phyloP scores from a whole-genome alignment of 2,329 filamentous ascomycete genomes.

The Myriangium duriaei region DNA sequence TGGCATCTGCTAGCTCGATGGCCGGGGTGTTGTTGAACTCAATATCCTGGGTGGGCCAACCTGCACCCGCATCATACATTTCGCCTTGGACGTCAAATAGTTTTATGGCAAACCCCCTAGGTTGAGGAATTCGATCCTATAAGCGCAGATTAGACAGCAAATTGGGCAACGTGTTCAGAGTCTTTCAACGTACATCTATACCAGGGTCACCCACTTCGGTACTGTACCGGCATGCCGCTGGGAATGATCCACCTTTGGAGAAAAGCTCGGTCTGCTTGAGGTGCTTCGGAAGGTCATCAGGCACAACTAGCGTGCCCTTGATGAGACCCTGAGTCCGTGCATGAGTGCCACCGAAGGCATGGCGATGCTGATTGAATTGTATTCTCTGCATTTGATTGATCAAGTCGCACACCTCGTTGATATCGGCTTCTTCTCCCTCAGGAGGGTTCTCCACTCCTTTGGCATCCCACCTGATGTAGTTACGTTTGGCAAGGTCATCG shows the following conservation, averaged over 20 bases:
- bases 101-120: slow-evolving; percentile 38
- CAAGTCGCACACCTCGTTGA: slow-evolving; percentile 32
- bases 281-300: slow-evolving; percentile 30
- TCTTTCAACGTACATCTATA: slow-evolving; percentile 25
- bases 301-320: slow-evolving; percentile 34
- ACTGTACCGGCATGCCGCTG: slow-evolving; percentile 26
- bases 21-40: slow-evolving; percentile 38
- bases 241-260: slow-evolving; percentile 21
- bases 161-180: neutral
- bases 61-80: slow-evolving; percentile 28
- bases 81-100: slow-evolving; percentile 36
- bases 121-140: slow-evolving; percentile 32
- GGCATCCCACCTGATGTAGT: slow-evolving; percentile 31
- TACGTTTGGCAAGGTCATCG: slow-evolving; percentile 15
- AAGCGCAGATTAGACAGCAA: slow-evolving; percentile 3
- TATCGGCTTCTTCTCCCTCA: slow-evolving; percentile 30
- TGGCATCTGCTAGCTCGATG: slow-evolving; percentile 35
- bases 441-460: slow-evolving; percentile 29
- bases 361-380: slow-evolving; percentile 31
- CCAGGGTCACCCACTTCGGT: slow-evolving; percentile 28
- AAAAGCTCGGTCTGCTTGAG: slow-evolving; percentile 32
- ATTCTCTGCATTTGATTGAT: slow-evolving; percentile 35
- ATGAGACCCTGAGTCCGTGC: slow-evolving; percentile 37
- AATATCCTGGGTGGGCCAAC: slow-evolving; percentile 31
- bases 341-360: slow-evolving; percentile 31